Evolutionary conservation across 176 grass and related monocot genomes (phyloP), one percentile per base, ranked within the genome.

Genomic region (Eleusine indica): DNA sequence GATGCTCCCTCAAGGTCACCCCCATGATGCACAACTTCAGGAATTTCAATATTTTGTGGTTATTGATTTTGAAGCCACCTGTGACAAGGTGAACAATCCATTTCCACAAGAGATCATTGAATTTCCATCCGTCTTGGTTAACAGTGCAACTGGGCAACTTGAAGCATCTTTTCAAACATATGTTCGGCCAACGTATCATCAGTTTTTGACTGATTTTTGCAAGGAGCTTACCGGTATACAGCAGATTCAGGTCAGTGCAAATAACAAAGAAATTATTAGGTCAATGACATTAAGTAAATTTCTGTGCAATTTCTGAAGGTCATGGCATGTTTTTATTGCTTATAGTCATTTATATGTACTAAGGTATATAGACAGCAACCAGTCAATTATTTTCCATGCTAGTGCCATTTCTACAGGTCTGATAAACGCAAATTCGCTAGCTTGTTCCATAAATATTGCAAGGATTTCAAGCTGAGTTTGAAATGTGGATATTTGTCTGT

Each of bases 21-120:
- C 80, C 32, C 85, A 87, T 88, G 89, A 95, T 29, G 62, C 81
- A 58, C 91, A 89, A 66, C 75, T 94, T 87, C 96, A 98, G 70
- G 96, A 98, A 66, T 98, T 98, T 77, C 96, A 96, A 40, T 96
- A 98, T 91, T 98, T 98, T 84, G 96, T 98, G 77, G 96, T 98
- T 86, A 96, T 98, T 74, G 96, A 98, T 74, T 98, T 98, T 87
- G 96, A 98, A 79, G 96, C 93, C 76, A 98, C 96, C 37, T 98
- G 96, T 42, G 96, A 98, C 85, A 96, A 94, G 80, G 93, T 96
- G 64, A 96, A 82, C 29, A 96, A 94, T 70, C 87, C 80, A 22
- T 91, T 94, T 66, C 96, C 96, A 64, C 96, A 98, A 85, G 96
- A 98, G 86, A 96, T 98, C 63, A 98, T 98, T 69, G 96, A 98